Conservation (phyloP, 2,329 filamentous ascomycete genomes). For the Bipolaris zeicola region DNA sequence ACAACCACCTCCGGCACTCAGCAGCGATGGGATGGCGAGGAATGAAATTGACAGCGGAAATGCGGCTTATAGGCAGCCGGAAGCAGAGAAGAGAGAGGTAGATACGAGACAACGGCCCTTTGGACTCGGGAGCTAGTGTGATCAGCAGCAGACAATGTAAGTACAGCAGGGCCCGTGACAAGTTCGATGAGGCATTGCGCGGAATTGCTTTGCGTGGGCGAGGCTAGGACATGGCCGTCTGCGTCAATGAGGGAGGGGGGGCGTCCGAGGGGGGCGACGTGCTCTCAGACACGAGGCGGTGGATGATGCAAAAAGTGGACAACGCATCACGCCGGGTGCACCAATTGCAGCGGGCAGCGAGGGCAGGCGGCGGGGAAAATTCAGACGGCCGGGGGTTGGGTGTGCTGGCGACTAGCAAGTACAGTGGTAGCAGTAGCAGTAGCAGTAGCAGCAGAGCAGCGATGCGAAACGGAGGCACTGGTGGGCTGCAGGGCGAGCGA, state of each 20-base stretch:
- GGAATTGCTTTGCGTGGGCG: constrained; percentile 2
- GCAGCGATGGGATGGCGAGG: background rate
- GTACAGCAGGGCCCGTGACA: constrained; percentile 13
- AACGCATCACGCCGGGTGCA: constrained; percentile 26
- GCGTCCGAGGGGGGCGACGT: constrained; percentile 4
- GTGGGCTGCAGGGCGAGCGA: constrained; percentile 1
- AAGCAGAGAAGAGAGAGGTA: too few relatives aligned
- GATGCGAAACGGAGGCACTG: constrained; percentile 19
- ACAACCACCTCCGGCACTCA: too few relatives aligned
- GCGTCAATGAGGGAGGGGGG: constrained; percentile 2
- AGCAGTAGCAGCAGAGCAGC: background rate
- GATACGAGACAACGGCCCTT: constrained; percentile 15
- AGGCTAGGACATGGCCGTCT: constrained; percentile 5
- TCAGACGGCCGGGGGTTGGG: constrained; percentile 8
- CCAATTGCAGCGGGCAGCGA: constrained; percentile 20
- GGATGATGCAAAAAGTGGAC: constrained; percentile 32
- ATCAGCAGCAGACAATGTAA: constrained; percentile 14
- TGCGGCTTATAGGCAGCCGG: constrained; percentile 8
- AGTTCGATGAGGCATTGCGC: constrained; percentile 2
- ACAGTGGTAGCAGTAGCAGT: too few relatives aligned
- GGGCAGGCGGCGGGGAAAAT: constrained; percentile 11
- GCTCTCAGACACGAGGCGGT: constrained; percentile 9
- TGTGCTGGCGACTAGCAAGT: constrained; percentile 16
- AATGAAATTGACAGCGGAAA: constrained; percentile 12
- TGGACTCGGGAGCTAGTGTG: constrained; percentile 14